These are phyloP conservation scores for Trypanosomatidae sp. DNA, from an alignment of 208 protist genomes.

Conservation along the genomic window DNA sequence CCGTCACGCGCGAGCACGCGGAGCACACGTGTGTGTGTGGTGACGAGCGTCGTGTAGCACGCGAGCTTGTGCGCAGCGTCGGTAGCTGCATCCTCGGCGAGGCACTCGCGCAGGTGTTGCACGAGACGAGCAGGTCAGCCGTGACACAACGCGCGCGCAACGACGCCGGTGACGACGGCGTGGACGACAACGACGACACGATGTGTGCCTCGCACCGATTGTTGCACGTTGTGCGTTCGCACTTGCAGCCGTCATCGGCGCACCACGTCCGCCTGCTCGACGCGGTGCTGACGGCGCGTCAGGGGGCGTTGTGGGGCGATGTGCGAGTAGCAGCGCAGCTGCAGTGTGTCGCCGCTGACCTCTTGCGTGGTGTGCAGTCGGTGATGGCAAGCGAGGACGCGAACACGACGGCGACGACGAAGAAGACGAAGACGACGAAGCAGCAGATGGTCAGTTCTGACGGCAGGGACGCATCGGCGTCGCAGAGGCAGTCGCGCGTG, in stretches of 20 bases:
- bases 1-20: background rate
- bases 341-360: conserved; percentile 5
- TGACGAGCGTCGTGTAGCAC: conserved; percentile 8
- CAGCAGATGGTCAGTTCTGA: no score
- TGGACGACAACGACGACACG: conserved; percentile 7
- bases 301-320: conserved; percentile 44
- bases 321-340: conserved; percentile 12
- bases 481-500: no score
- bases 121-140: conserved; percentile 25
- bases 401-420: no score
- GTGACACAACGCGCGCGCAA: background rate
- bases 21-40: conserved; percentile 9
- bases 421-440: background rate
- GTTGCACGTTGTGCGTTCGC: conserved; percentile 22
- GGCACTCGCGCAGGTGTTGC: conserved; percentile 16
- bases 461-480: no score
- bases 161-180: conserved; percentile 4
- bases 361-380: conserved; percentile 7
- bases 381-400: no score
- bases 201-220: conserved; percentile 31
- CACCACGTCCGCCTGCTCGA: conserved; percentile 33
- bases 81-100: conserved; percentile 13
- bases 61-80: conserved; percentile 17
- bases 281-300: conserved; percentile 14
- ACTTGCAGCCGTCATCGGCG: conserved; percentile 8